Percentiles rank a stretch among this genome's conserved stretches.
Conservation (phyloP, 495 filamentous ascomycete genomes). For the Penicillium atrosanguineum region DNA sequence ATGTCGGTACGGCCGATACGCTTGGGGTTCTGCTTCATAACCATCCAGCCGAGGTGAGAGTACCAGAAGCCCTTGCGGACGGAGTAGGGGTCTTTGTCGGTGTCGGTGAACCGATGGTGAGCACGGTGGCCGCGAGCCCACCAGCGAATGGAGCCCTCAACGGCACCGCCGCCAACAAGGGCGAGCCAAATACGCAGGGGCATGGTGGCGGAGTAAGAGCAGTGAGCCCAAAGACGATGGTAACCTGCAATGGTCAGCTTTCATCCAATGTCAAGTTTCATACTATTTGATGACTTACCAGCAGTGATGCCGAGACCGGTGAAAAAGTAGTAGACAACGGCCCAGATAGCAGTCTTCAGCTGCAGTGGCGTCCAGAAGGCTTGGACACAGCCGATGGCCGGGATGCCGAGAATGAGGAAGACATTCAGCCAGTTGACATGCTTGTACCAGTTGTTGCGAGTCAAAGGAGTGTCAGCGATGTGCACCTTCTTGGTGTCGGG, state of each 20-base stretch:
- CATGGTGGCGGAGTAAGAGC: slow-evolving; percentile 84
- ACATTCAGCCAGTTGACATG: slow-evolving; percentile 97
- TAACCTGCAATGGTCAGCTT: slow-evolving; percentile 56
- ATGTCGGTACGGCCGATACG: slow-evolving; percentile 95
- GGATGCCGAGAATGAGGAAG: slow-evolving; percentile 80
- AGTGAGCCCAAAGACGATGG: slow-evolving; percentile 93
- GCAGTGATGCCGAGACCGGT: slow-evolving; percentile 88
- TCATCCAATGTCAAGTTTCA: neutral
- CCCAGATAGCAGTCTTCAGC: slow-evolving; percentile 73
- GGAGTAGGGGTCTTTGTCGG: slow-evolving; percentile 97
- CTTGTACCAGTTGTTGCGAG: slow-evolving; percentile 87
- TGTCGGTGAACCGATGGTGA: slow-evolving; percentile 99
- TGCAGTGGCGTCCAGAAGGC: slow-evolving; percentile 80
- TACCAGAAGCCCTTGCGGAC: slow-evolving; percentile 97
- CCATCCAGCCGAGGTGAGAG: slow-evolving; percentile 93
- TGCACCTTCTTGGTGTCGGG: slow-evolving; percentile 54
- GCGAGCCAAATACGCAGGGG: slow-evolving; percentile 93
- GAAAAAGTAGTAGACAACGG: slow-evolving; percentile 87
- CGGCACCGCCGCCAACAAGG: slow-evolving; percentile 87
- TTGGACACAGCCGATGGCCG: slow-evolving; percentile 69
- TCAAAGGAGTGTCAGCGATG: slow-evolving; percentile 66
- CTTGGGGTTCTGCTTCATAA: slow-evolving; percentile 93
- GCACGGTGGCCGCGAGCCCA: slow-evolving; percentile 96
- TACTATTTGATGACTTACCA: slow-evolving; percentile 47
- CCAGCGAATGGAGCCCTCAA: slow-evolving; percentile 95